These are phyloP conservation scores for Cladophialophora yegresii DNA, from an alignment of 2,329 filamentous ascomycete species.

Conservation along the genomic window DNA sequence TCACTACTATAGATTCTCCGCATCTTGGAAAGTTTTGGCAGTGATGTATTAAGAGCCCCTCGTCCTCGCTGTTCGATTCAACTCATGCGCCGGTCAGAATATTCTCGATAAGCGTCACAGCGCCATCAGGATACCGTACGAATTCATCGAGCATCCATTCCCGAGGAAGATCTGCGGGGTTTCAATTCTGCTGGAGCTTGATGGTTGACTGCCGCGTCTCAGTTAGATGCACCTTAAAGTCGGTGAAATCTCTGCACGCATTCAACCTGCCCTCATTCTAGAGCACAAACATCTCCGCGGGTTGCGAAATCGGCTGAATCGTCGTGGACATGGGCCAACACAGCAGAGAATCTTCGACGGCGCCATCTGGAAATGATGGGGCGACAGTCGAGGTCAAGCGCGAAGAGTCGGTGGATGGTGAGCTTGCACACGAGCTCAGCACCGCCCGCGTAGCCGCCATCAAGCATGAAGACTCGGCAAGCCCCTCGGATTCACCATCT, in stretches of 20 bases:
- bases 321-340: constrained; percentile 27
- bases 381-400: constrained; percentile 32
- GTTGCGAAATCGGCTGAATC: constrained; percentile 10
- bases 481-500: constrained; percentile 30
- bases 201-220: constrained; percentile 17
- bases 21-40: background rate
- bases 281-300: constrained; percentile 10
- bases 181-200: constrained; percentile 7
- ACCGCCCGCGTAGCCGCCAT: constrained; percentile 26
- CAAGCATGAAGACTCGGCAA: constrained; percentile 31
- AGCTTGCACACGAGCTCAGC: constrained; percentile 28
- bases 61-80: constrained; percentile 13
- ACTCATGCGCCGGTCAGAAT: background rate
- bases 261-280: constrained; percentile 18
- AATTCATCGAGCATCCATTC: background rate
- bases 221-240: constrained; percentile 16
- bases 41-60: constrained; percentile 23
- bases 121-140: background rate
- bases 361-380: constrained; percentile 27
- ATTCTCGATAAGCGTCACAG: background rate
- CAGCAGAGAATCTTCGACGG: constrained; percentile 20
- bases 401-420: constrained; percentile 27
- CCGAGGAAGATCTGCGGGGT: background rate
- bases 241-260: constrained; percentile 29
- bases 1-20: constrained; percentile 8